Base-by-base conservation (phyloP, 2,329 filamentous ascomycete genomes). In the Pseudogymnoascus sp. region DNA sequence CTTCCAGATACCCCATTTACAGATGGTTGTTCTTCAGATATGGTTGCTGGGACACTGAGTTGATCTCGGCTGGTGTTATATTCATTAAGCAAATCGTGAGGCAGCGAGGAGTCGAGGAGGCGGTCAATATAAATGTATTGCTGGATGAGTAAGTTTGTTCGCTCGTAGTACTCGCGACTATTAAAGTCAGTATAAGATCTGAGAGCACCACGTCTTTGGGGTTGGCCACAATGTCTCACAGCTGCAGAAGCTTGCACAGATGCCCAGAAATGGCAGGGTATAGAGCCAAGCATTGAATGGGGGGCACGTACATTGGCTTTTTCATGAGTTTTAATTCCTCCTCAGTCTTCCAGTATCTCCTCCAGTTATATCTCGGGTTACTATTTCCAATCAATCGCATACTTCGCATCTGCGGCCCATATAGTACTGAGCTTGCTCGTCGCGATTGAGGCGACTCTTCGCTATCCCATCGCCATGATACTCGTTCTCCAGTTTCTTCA, bases 81-180 rank as follows among this genome's bases (percentile, higher is more conserved):
- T 75, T 97, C 92, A 71, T 95, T 92, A 63, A 97, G 86, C 49
- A 97, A 80, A 69, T 93, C 88, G 71, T 96, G 92, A 1, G 92
- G 92, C n/a, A 96, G 84, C 30, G 91, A 92, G 7, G 91, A 96
- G 75, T 96, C 92, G 65, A 97, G 82, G 62, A 97, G 80, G 60
- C 88, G 85, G 75, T 97, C 93, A 69, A 97, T 96, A 73, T 95
- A 97, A 66, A 95, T 81, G 73, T 97, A 97, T 73, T 96, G 89
- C 73, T 94, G 90, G 64, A 97, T 86, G 45, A 97, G 80, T 68
- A 87, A 86, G 76, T 97, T 97, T 72, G 87, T 93, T 45, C 90
- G 85, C 78, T 95, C 88, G 72, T 97, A 96, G 77, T 96, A 97
- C 70, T 87, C 72, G 55, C 92, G 89, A 64, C 85, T 88, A 19